Percentiles rank a stretch among this genome's conserved stretches.
Conservation (phyloP, 1,284 basidiomycete genomes). For the Chalciporus sp. region DNA sequence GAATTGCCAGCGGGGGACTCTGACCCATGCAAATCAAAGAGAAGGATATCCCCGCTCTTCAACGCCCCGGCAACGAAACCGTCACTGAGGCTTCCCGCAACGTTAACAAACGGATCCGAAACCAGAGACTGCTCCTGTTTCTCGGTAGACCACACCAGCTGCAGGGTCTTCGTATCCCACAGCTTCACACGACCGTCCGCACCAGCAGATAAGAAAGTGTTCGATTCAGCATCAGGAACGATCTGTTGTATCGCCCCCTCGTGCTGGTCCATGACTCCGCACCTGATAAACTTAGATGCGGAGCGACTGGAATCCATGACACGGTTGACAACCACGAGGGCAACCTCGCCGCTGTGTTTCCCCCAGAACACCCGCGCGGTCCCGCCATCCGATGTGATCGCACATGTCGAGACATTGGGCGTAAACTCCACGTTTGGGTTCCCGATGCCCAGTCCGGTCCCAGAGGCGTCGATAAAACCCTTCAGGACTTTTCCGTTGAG, state of each 20-base stretch:
- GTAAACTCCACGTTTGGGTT: constrained; percentile 81
- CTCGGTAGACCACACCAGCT: constrained; percentile 65
- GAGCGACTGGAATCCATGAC: constrained; percentile 58
- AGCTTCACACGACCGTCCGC: constrained; percentile 70
- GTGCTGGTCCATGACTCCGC: constrained; percentile 58
- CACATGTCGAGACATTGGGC: constrained; percentile 63
- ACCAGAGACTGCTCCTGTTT: constrained; percentile 37
- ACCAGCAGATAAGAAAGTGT: constrained; percentile 54
- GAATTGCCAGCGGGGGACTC: constrained; percentile 14
- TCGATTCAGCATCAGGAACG: constrained; percentile 45
- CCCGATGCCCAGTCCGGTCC: constrained; percentile 65
- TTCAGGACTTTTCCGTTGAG: constrained; percentile 70
- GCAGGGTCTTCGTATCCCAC: constrained; percentile 61
- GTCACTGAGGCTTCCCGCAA: constrained; percentile 44
- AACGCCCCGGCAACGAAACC: constrained; percentile 54
- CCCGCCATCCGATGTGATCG: constrained; percentile 61
- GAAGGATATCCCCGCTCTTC: constrained; percentile 54
- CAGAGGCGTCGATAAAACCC: constrained; percentile 73
- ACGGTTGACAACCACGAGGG: constrained; percentile 57
- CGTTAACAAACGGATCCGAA: constrained; percentile 51
- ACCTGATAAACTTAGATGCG: constrained; percentile 49
- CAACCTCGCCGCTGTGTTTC: constrained; percentile 69
- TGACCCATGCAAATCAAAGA: constrained; percentile 50
- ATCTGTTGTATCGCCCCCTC: constrained; percentile 55
- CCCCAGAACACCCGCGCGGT: constrained; percentile 80